A percentile compares a stretch with the other conserved stretches of the same genome.
phyloP scores from a whole-genome alignment of 2,329 filamentous ascomycete genomes.

The Neonectria sp. region DNA sequence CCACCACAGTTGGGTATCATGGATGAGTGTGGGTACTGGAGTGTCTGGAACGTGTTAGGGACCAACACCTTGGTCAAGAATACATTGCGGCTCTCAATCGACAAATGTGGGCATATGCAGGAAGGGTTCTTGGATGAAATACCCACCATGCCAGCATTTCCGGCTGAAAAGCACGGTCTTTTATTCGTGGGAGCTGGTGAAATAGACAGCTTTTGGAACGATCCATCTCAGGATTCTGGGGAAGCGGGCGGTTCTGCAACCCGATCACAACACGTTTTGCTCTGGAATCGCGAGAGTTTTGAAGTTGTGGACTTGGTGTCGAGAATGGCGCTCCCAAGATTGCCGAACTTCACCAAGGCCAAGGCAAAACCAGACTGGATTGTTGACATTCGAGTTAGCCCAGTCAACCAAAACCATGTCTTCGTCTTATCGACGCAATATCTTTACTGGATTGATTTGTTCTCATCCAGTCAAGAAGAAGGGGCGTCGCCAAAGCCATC shows the following conservation, averaged over 20 bases:
- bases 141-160: constrained; percentile 48
- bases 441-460: constrained; percentile 65
- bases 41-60: constrained; percentile 72
- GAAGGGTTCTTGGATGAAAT: constrained; percentile 55
- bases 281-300: constrained; percentile 56
- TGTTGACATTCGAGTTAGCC: constrained; percentile 68
- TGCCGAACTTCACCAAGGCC: constrained; percentile 46
- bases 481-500: constrained; percentile 34
- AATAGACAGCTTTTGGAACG: constrained; percentile 40
- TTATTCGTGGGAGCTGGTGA: constrained; percentile 56
- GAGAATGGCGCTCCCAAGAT: constrained; percentile 46
- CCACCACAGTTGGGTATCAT: constrained; percentile 76
- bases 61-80: constrained; percentile 53
- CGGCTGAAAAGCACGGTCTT: constrained; percentile 59
- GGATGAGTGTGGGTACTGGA: constrained; percentile 77
- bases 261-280: constrained; percentile 48
- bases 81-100: constrained; percentile 52
- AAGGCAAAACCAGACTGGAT: constrained; percentile 58
- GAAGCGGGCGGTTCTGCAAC: constrained; percentile 21
- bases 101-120: constrained; percentile 61
- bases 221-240: constrained; percentile 28
- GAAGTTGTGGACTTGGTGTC: constrained; percentile 56
- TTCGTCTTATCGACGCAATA: constrained; percentile 71
- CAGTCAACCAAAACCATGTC: constrained; percentile 62
- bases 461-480: constrained; percentile 29